Conservation (phyloP, 2,329 filamentous ascomycete genomes). For the Pestalotiopsis fici region DNA sequence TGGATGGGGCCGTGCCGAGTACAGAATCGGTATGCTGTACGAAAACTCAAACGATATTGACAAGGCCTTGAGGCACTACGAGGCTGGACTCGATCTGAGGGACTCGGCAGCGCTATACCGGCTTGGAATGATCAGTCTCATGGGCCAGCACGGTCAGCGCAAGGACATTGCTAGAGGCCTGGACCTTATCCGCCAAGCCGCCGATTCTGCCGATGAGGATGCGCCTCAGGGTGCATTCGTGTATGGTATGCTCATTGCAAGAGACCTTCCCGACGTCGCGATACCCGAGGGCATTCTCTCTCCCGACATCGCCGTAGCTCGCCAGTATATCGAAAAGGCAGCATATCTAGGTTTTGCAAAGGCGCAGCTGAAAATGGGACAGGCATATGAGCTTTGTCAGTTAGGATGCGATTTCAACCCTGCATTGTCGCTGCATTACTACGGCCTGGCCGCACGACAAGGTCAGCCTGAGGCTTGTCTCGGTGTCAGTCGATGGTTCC, state of each 20-base stretch:
- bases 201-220: constrained; percentile 90
- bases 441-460: constrained; percentile 87
- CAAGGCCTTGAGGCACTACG: constrained; percentile 91
- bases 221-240: constrained; percentile 95
- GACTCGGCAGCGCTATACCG: constrained; percentile 88
- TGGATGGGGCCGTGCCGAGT: constrained; percentile 86
- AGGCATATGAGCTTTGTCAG: constrained; percentile 91
- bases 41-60: constrained; percentile 91
- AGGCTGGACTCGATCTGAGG: constrained; percentile 73
- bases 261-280: constrained; percentile 87
- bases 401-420: constrained; percentile 95
- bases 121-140: constrained; percentile 94
- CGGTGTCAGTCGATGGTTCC: constrained; percentile 97
- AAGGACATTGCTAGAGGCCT: constrained; percentile 80
- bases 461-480: constrained; percentile 93
- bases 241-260: constrained; percentile 89
- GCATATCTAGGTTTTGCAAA: constrained; percentile 95
- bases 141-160: constrained; percentile 88
- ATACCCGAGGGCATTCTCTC: constrained; percentile 72
- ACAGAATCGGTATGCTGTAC: constrained; percentile 97
- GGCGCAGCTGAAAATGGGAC: constrained; percentile 95
- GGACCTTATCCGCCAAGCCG: constrained; percentile 80
- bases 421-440: constrained; percentile 91
- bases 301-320: constrained; percentile 71
- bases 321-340: constrained; percentile 92